Evolutionary conservation across 1,139 yeast species (phyloP), one percentile per base, ranked within the genome.

Genomic region (Arxiozyma slooffiae): DNA sequence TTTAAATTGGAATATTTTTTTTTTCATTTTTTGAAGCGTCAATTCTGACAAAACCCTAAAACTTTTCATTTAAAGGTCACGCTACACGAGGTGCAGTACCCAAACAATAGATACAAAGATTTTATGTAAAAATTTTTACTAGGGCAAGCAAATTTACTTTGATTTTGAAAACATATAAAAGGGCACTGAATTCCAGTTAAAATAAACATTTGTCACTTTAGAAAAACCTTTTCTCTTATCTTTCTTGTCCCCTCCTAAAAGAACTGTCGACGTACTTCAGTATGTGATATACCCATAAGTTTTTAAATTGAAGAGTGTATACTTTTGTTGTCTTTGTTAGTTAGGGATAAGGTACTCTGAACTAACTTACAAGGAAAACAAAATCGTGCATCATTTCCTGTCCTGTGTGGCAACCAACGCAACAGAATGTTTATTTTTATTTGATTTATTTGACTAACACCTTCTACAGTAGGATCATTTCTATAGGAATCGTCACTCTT

Each of bases 401-500:
- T 16, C 6, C 36, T 30, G 3, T 30, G 4, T 30, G 36, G n/a
- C 36, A 30, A 11, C 36, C 6, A 30, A 26, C 11, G 6, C 5
- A 9, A 26, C 48, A 54, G 52, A 18, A n/a, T 24, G 6, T 37
- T 17, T 11, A 30, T 37, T 14, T 21, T 26, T 4, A 5, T 23
- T 17, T 55, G 49, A 48, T 41, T 52, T 52, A 50, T 46, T 74
- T 68, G 66, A 72, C 75, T 72, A 71, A 72, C 75, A 62, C 71
- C 62, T 68, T 62, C 71, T 57, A 66, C 65, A 73, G 77, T 88
- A 87, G 97, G 97, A 89, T 90, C 97, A 90, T 90, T 89, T 90
- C 97, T 90, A 90, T 90, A 88, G 96, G 86, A 83, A 84, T 86
- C 96, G 95, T 87, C 96, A 86, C 94, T 86, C 95, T 85, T 83